Evolutionary conservation across 495 filamentous ascomycete genomes (phyloP).

Genomic region (Pseudoneurospora amorphoporcata): DNA sequence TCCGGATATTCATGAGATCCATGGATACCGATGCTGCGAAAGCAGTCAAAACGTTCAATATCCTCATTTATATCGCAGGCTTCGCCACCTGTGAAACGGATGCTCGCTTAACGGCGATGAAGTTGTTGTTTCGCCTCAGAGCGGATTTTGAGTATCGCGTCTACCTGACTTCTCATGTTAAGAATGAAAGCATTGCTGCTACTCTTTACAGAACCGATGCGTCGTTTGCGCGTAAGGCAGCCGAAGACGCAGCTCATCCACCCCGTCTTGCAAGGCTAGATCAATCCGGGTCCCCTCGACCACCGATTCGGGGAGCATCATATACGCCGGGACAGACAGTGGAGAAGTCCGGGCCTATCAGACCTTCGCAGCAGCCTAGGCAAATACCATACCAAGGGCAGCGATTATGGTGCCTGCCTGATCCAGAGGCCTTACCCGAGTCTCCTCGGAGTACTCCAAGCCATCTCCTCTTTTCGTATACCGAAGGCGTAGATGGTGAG

Average conservation of each 20-base stretch:
- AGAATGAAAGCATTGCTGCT: slow-evolving; percentile 61
- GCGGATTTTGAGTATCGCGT: slow-evolving; percentile 68
- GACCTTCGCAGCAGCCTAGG: slow-evolving; percentile 28
- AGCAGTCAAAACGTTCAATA: slow-evolving; percentile 39
- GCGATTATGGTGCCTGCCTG: slow-evolving; percentile 42
- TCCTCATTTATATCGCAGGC: slow-evolving; percentile 49
- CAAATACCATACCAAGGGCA: slow-evolving; percentile 28
- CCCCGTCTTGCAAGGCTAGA: slow-evolving; percentile 28
- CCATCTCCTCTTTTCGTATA: slow-evolving; percentile 27
- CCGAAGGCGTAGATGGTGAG: background rate
- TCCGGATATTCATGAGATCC: slow-evolving; percentile 50
- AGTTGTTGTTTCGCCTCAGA: slow-evolving; percentile 72
- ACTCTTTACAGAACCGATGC: slow-evolving; percentile 56
- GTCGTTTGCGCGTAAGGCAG: slow-evolving; percentile 39
- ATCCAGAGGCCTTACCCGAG: slow-evolving; percentile 41
- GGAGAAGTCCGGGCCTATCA: slow-evolving; percentile 22
- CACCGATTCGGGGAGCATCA: slow-evolving; percentile 33
- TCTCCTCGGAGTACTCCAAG: slow-evolving; percentile 31
- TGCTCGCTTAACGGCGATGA: slow-evolving; percentile 71
- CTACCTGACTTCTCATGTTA: slow-evolving; percentile 52
- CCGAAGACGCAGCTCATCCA: slow-evolving; percentile 38
- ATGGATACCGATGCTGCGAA: slow-evolving; percentile 46
- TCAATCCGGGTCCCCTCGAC: slow-evolving; percentile 21
- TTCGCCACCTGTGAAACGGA: slow-evolving; percentile 46
- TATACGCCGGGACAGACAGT: slow-evolving; percentile 33